Evolutionary conservation across 371 early-diverging fungal genomes (phyloP).

Genomic region (Apophysomyces elegans): DNA sequence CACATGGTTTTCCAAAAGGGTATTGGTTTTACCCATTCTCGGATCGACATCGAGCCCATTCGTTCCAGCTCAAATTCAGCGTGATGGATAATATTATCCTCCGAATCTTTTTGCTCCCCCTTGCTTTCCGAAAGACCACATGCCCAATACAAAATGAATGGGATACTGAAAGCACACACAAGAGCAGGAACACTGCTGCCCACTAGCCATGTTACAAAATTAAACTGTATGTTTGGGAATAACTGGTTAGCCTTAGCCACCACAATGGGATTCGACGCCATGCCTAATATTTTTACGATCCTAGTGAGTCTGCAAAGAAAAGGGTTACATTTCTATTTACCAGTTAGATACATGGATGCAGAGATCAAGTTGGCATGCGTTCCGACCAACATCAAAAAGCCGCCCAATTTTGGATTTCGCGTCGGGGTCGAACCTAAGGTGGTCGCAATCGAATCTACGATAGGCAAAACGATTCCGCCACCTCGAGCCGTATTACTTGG

Average conservation of each 20-base stretch:
- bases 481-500: conserved; percentile 80
- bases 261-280: conserved; percentile 74
- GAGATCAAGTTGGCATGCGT: conserved; percentile 67
- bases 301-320: too few relatives aligned
- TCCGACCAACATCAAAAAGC: conserved; percentile 58
- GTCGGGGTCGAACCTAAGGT: conserved; percentile 51
- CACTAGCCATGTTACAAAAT: conserved; percentile 61
- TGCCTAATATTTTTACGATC: conserved; percentile 35
- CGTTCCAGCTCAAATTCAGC: conserved; percentile 36
- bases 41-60: conserved; percentile 42
- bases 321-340: conserved; percentile 16
- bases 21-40: conserved; percentile 42
- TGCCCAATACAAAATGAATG: conserved; percentile 40
- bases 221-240: conserved; percentile 58
- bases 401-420: conserved; percentile 42
- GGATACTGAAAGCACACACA: conserved; percentile 44
- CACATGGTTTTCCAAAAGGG: too few relatives aligned
- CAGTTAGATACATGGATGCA: conserved; percentile 69
- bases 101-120: conserved; percentile 15
- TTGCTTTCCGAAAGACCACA: conserved; percentile 30
- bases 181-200: conserved; percentile 63
- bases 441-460: conserved; percentile 64
- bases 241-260: conserved; percentile 53
- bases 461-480: conserved; percentile 72
- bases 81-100: conserved; percentile 32